Conservation (phyloP, 352 stramenopile genomes). For the Phytophthora pistaciae region DNA sequence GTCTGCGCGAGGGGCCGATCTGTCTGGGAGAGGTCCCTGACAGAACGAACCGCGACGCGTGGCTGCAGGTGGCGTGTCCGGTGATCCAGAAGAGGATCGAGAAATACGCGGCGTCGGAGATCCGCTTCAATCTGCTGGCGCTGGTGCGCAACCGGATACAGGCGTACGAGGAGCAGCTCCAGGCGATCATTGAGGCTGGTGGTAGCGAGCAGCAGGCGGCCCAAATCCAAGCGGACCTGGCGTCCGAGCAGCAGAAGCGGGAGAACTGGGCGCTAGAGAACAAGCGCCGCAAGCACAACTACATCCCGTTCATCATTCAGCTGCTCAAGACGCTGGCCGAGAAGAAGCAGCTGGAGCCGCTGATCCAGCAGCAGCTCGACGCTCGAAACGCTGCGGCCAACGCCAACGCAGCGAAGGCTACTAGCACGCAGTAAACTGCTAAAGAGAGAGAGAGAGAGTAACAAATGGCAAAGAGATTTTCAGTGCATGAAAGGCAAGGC, state of each 20-base stretch:
- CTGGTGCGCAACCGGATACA: conserved; percentile 89
- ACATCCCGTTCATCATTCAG: conserved; percentile 96
- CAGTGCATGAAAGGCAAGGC: not conserved
- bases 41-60: conserved; percentile 53
- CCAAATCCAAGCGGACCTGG: conserved; percentile 63
- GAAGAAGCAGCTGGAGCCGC: conserved; percentile 57
- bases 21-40: conserved; percentile 73
- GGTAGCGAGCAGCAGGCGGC: conserved; percentile 45
- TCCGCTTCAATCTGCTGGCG: conserved; percentile 98
- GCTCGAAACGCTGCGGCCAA: conserved; percentile 13
- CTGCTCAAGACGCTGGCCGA: conserved; percentile 94
- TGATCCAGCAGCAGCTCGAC: conserved; percentile 79
- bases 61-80: conserved; percentile 90
- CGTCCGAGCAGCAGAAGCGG: conserved; percentile 74
- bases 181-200: conserved; percentile 42
- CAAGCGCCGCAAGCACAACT: conserved; percentile 96
- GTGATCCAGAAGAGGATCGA: conserved; percentile 96
- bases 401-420: conserved; percentile 28
- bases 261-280: conserved; percentile 92
- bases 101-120: conserved; percentile 90
- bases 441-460: conserved; percentile 2
- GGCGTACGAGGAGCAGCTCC: conserved; percentile 55
- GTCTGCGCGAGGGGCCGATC: conserved; percentile 92
- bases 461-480: not conserved
- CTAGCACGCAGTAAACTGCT: conserved; percentile 25